Evolutionary conservation across 768 basidiomycete genomes (phyloP), one percentile per base, ranked within the genome.

Genomic region (Termitomyces sp.): DNA sequence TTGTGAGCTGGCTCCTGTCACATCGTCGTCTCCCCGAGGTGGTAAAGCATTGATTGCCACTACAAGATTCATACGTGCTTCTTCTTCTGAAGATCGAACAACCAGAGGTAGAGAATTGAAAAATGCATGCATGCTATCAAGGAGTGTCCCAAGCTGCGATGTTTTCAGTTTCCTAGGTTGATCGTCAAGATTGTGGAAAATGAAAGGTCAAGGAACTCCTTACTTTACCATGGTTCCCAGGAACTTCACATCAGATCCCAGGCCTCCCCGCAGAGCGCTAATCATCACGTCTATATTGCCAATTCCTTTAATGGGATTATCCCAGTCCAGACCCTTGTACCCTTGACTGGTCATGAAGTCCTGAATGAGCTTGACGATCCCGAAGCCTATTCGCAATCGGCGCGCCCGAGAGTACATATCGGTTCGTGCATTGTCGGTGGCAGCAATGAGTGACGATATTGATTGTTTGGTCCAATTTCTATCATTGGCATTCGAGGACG

Each of bases 221-320:
- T 59, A 87, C 84, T 72, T 81, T 46, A 81, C 67, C 48, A 79
- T 74, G n/a, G 69, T 68, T 8, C 74, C 77, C 9, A 86, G 66
- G 58, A 75, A 69, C 53, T 75, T 81, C 25, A 77, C 66, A 44
- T 80, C 76, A 38, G 69, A 76, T 2, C 64, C 69, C 12, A 80
- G 61, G 5, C 73, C 73, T 4, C 81, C 83, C 19, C 72, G 73
- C 42, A 87, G 59, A 23, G 75, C 68, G 8, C 71, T 64, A n/a
- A 75, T 68, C 71, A 86, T 80, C 34, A 81, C 62, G 23, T 78
- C 75, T 37, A 67, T 48, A 67, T 70, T 55, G 19, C 60, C 63
- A 23, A 35, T 49, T 25, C 60, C 54, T 63, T 67, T 56, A 58
- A 49, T 41, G 44, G 60, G 54, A n/a, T 60, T 34, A 11, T 59